These are phyloP conservation scores for Trichocladium uniseriatum DNA, from an alignment of 495 filamentous ascomycete species.

Conservation along the genomic window DNA sequence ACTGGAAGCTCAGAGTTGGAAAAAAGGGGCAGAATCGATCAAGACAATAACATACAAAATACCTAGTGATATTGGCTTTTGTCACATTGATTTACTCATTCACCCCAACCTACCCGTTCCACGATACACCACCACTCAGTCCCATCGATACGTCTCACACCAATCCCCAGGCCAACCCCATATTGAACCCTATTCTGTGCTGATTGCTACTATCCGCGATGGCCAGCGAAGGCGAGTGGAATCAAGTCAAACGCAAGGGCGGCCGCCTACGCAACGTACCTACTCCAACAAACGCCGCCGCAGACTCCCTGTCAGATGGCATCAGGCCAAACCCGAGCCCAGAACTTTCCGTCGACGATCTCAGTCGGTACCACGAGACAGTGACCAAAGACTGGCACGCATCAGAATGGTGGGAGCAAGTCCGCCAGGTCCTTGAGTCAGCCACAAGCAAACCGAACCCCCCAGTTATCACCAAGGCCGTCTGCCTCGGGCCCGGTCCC, in stretches of 20 bases:
- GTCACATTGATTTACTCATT: no score
- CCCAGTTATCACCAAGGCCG: slow-evolving; percentile 26
- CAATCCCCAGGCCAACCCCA: no score
- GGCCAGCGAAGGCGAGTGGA: slow-evolving; percentile 17
- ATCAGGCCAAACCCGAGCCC: slow-evolving; percentile 23
- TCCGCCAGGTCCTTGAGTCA: slow-evolving; percentile 7
- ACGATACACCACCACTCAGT: background rate
- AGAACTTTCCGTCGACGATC: slow-evolving; percentile 17
- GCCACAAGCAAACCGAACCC: slow-evolving; percentile 3
- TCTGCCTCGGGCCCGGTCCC: slow-evolving; percentile 38
- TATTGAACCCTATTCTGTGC: background rate
- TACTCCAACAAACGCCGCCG: background rate
- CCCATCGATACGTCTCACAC: no score
- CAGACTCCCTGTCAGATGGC: slow-evolving; percentile 1
- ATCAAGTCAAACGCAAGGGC: slow-evolving; percentile 22
- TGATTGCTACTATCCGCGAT: background rate
- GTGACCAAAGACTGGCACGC: slow-evolving; percentile 11
- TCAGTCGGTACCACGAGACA: slow-evolving; percentile 16
- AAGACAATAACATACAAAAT: no score
- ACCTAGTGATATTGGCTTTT: no score
- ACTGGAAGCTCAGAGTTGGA: no score
- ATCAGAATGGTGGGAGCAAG: slow-evolving; percentile 15
- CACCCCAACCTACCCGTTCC: no score
- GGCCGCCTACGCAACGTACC: slow-evolving; percentile 16
- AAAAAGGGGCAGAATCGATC: no score